Evolutionary conservation across 2,329 filamentous ascomycete genomes (phyloP), one percentile per base, ranked within the genome.

Genomic region (Neofusicoccum ribis): DNA sequence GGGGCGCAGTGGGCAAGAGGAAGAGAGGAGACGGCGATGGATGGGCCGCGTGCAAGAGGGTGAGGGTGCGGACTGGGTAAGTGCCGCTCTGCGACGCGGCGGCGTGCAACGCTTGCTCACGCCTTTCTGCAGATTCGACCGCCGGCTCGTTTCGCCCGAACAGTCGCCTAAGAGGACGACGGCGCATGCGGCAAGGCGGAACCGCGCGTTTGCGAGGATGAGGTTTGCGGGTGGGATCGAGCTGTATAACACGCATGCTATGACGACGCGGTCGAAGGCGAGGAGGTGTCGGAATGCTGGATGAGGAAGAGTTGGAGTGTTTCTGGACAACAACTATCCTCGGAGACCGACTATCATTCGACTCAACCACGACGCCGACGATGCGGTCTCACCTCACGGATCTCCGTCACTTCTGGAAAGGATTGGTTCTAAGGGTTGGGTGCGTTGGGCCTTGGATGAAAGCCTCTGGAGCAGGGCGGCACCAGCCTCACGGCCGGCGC

Each of bases 241-340:
- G 37, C 7, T 46, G 39, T 59, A 31, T 2, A 59, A 59, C 15
- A 59, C 54, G 54, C 54, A 59, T 41, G 7, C 54, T 3, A 59
- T 59, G 54, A 59, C 54, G 39, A 59, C 54, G 14, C 54, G 54
- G 41, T 59, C 54, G 14, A 59, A 59, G 27, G 15, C 41, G 2
- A 44, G 54, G 9, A 59, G 34, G 54, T 15, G 15, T 12, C 27
- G 54, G 23, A 34, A 44, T 36, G 8, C 54, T 7, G 39, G 39
- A 12, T 59, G 54, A 59, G 20, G 14, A 2, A 9, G 11, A 6
- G 49, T 34, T 15, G n/a, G 15, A 27, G 4, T 14, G 4, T 51
- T 31, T 23, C 20, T 31, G 27, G 27, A 31, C 4, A 31, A 31
- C 27, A 31, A 31, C 27, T 31, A 7, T 31, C 27, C 7, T 31